Evolutionary conservation across 1,284 basidiomycete genomes (phyloP), one percentile per base, ranked within the genome.

Genomic region (Phenoliferia sp.): DNA sequence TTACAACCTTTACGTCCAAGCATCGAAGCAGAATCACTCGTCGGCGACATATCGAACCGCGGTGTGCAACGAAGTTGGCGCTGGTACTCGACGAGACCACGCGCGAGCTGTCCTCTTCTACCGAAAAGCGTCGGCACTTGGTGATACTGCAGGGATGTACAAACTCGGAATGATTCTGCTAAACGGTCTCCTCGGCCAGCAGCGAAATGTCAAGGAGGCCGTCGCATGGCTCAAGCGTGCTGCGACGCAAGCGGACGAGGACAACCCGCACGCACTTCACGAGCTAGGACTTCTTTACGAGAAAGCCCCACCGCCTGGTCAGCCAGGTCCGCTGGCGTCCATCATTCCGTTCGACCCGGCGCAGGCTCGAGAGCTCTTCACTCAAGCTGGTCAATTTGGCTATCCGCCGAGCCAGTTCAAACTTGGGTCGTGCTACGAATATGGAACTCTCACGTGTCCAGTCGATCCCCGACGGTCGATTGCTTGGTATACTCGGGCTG

Each of bases 61-160:
- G 3, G 95, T 99, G 5, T 99, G 96, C 80, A 98, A 98, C 80
- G 96, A 99, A 80, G 92, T 99, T 66, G 96, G 96, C n/a, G 94
- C 94, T 1, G 96, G 96, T n/a, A 99, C 96, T 2, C 85, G 89
- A 72, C 85, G 88, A 68, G 95, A 99, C 76, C 87, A 88, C 2
- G 84, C 88, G 34, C 86, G 94, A 39, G 95, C 95, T 3, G 88
- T 94, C 55, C 87, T 94, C 19, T 98, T 99, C 79, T 99, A 98
- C 81, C 88, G 94, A 69, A 98, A 99, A 80, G 91, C 96, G 2
- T 93, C 93, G 2, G 93, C 93, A 0, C 82, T 99, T 35, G 94
- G 94, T 36, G 96, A 99, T 79, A 98, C 94, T 0, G 88, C 95
- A 52, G 96, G 94, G 2, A 99, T 99, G 96, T 99, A 97, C 83